Conservation (phyloP, 2,329 filamentous ascomycete species). For the Xylariaceae sp. region DNA sequence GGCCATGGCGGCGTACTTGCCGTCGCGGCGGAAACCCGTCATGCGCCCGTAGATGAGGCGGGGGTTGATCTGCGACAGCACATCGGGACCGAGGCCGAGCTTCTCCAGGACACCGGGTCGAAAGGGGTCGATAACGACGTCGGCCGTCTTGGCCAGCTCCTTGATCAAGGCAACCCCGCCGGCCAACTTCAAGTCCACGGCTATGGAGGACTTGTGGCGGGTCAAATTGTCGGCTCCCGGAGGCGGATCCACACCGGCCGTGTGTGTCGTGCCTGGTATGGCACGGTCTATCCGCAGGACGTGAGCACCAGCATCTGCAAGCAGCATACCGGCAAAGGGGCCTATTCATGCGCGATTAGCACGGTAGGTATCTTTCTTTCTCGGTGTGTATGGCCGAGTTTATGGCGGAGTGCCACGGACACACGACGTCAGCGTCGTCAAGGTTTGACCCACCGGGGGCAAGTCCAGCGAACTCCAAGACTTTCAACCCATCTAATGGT, state of each 20-base stretch:
- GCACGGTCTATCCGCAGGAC: constrained; percentile 80
- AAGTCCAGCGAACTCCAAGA: constrained; percentile 55
- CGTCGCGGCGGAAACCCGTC: constrained; percentile 85
- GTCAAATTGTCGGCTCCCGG: constrained; percentile 66
- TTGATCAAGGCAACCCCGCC: constrained; percentile 61
- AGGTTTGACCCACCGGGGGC: constrained; percentile 56
- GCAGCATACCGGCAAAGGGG: constrained; percentile 81
- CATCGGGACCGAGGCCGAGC: constrained; percentile 67
- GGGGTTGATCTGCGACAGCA: constrained; percentile 63
- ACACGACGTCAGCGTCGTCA: neutral
- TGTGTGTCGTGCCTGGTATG: constrained; percentile 38
- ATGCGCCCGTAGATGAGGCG: constrained; percentile 76
- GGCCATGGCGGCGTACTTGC: constrained; percentile 80
- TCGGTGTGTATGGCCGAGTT: neutral
- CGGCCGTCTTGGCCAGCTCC: constrained; percentile 55
- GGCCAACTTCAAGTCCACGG: constrained; percentile 69
- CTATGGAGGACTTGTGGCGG: constrained; percentile 74
- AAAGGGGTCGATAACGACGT: constrained; percentile 90
- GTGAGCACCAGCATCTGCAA: constrained; percentile 82
- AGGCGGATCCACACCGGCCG: constrained; percentile 29
- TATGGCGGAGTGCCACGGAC: neutral
- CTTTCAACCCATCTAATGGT: constrained; percentile 47
- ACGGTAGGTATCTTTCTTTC: no score
- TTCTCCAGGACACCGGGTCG: constrained; percentile 86
- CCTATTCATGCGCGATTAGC: constrained; percentile 41